Base-by-base conservation (phyloP, 129 eudicot species). In the Kitagawia praeruptora region DNA sequence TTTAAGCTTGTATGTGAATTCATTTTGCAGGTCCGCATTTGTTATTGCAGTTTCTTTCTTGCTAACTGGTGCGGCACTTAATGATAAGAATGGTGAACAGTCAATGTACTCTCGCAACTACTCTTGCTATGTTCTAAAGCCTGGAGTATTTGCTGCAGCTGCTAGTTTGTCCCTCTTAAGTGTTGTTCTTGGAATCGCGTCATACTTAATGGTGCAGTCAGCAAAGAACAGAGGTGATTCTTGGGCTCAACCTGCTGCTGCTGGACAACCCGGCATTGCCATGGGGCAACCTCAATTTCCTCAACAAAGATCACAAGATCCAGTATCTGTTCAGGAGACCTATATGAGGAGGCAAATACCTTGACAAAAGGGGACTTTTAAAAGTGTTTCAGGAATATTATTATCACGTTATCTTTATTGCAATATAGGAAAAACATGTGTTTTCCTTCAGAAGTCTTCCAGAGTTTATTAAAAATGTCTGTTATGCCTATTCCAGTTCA, bases 61-160 rank as follows among this genome's bases (percentile, higher is more conserved):
- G 77, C 86, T 93, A 42, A 84, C 86, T 10, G 98, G 95, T 39
- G 98, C 98, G 8, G 92, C 91, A 16, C 86, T 93, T 45, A 93
- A 88, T 56, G 93, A 89, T 76, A 85, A 89, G 73, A 94, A 91
- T 39, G 87, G 91, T 5, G 89, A 84, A 56, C 91, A 93, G 81
- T 84, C 74, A 79, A 42, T 79, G 69, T 89, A 89, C 85, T 84
- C 86, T 23, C 85, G 84, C 81, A 82, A 83, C 82, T 84, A 87
- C 79, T 82, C 86, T 64, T 93, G 98, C 84, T 91, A 87, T 75
- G 91, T 93, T n/a, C 87, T 93, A 12, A 91, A 91, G 87, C 95
- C 91, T 31, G 97, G 98, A 25, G 97, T 93, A 54, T 93, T 89
- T 88, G 89, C 90, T 67, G 91, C 87, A 72, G 95, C 97, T 70